Percentiles rank a stretch among this genome's conserved stretches.
phyloP scores from a whole-genome alignment of 2,329 filamentous ascomycete species.

The Cercospora brassicicola region DNA sequence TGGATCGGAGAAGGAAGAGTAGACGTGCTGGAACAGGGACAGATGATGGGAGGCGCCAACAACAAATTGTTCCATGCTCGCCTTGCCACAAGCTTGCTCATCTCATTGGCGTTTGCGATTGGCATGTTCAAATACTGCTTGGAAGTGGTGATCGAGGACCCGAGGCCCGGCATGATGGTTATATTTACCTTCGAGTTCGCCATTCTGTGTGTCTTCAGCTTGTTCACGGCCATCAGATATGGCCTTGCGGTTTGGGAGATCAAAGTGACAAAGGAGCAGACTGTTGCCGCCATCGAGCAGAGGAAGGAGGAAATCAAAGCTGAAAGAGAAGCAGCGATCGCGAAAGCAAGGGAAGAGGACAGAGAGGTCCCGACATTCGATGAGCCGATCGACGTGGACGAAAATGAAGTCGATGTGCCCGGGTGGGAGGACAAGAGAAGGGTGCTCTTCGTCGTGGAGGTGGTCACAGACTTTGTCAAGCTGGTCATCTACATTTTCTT shows the following conservation, averaged over 20 bases:
- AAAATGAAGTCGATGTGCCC: constrained; percentile 90
- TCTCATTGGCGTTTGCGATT: constrained; percentile 78
- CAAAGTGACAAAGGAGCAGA: constrained; percentile 72
- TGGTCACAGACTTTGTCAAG: constrained; percentile 80
- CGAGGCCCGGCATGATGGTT: constrained; percentile 98
- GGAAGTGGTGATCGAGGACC: constrained; percentile 78
- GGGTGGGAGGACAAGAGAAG: constrained; percentile 96
- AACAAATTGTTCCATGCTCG: constrained; percentile 84
- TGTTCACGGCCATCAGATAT: constrained; percentile 78
- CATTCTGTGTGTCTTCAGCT: constrained; percentile 75
- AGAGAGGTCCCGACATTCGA: constrained; percentile 56
- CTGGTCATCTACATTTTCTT: constrained; percentile 85
- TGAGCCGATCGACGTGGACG: constrained; percentile 70
- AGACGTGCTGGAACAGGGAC: constrained; percentile 92
- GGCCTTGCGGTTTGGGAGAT: constrained; percentile 75
- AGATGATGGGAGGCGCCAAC: constrained; percentile 65
- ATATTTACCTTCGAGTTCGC: constrained; percentile 99
- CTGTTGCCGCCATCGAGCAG: constrained; percentile 65
- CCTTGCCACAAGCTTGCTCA: constrained; percentile 71
- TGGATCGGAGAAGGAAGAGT: constrained; percentile 97
- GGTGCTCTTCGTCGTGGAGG: constrained; percentile 84
- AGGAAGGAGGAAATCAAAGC: constrained; percentile 65
- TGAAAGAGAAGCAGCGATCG: constrained; percentile 49
- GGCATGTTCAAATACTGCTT: constrained; percentile 80
- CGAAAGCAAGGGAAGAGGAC: constrained; percentile 36